Evolutionary conservation across 805 yeast species (phyloP), one percentile per base, ranked within the genome.

Genomic region (Candida germanica): DNA sequence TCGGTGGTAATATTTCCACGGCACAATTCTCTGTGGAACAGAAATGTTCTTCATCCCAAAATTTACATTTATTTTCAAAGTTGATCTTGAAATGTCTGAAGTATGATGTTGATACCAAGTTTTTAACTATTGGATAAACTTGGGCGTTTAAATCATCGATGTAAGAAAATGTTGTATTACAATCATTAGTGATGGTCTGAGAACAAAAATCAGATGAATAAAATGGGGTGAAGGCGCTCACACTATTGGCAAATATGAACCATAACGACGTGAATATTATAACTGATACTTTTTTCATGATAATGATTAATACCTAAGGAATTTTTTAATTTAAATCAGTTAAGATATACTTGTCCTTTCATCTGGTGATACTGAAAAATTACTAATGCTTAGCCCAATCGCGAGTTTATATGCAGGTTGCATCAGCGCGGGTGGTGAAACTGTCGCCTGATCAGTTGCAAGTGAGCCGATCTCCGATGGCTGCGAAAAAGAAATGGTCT

Each of bases 21-120:
- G 96, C 94, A 62, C 97, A 88, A 38, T 87, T 82, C 44, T 86
- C 73, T 52, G 87, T 86, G 43, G 88, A 85, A 56, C 97, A 88
- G 51, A 84, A 79, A 28, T 89, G 94, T 51, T 73, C 72, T 48
- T 80, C 87, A 46, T 78, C 77, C 88, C 87, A 85, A 57, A 84
- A 88, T 18, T 95, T 91, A 59, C 99, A 88, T 56, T 77, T 76
- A 45, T 73, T 82, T 59, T 79, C 87, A 39, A 93, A 69, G 53
- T 93, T 88, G 37, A 93, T 73, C 56, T 87, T 81, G 68, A 87
- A 93, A 56, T 85, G 87, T 46, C 82, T 77, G 75, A 93, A 91
- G 61, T 86, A 93, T 47, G 89, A 87, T 24, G 87, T 79, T 29
- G 71, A 55, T 6, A 82, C 83, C 29, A 91, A 58, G 5, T 73